Evolutionary conservation across 1,139 yeast genomes (phyloP), one percentile per base, ranked within the genome.

Genomic region (Yamadazyma siamensis): DNA sequence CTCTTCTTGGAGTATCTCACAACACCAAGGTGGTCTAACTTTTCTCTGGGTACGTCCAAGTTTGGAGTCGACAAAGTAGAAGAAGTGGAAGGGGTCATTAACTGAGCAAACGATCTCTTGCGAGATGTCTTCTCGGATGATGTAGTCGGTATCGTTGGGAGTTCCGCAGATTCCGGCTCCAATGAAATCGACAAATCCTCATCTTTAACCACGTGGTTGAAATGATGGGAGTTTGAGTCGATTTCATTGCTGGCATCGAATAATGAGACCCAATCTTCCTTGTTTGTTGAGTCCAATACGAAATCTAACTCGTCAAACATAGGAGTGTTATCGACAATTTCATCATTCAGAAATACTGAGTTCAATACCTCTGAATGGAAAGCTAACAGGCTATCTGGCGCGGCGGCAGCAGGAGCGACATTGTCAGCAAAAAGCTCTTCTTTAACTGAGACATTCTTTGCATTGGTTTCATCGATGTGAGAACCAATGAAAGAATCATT

Each of bases 1-100:
- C 67, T 78, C 58, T 81, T 81, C 54, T 81, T 75, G 37, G 78
- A 71, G 59, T 80, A 80, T 34, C 80, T 56, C 29, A 77, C 74
- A 43, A 77, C 71, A 27, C 88, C 88, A 38, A 80, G 62, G 41
- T 72, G 77, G 51, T 80, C 87, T 35, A 64, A 60, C 42, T 66
- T 71, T 13, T 29, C 38, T 11, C 21, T 40, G n/a, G 44, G 29
- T 27, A 37, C 30, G 34, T 52, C 59, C 28, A 56, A 38, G 32
- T 44, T 44, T 18, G 65, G 69, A 25, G 65, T 60, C 5, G 65
- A 54, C 34, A 58, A 47, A 20, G 60, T 44, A n/a, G 65, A 51
- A 13, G 62, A 51, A 20, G 63, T 52, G 39, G 47, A 54, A 23
- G 68, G 68, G 25, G 68, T 61, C 30, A 52, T 44, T 40, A 61